Evolutionary conservation across 345 rosid species (phyloP).

Genomic region (Sonneratia alba): DNA sequence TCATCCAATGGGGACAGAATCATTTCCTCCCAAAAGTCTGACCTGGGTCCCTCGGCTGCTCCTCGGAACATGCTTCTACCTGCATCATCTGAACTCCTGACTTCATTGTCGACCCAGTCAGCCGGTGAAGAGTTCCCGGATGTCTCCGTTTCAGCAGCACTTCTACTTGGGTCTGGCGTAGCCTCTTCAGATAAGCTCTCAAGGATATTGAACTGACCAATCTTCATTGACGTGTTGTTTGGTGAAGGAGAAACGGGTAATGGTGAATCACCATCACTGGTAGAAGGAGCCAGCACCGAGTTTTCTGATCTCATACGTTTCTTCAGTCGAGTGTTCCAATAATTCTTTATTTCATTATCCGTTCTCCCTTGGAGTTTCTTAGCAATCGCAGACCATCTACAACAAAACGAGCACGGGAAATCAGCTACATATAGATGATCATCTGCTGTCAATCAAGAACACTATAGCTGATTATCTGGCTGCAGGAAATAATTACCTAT

Average conservation of each 20-base stretch:
- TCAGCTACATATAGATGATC: neutral
- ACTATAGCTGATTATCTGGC: too few relatives aligned
- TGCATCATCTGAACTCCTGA: neutral
- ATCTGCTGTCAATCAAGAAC: too few relatives aligned
- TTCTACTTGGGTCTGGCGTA: neutral
- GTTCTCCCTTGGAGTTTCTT: slow-evolving; percentile 10
- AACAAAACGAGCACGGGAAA: neutral
- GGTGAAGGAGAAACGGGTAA: neutral
- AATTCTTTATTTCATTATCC: slow-evolving; percentile 16
- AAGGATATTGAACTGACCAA: neutral
- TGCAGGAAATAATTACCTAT: too few relatives aligned
- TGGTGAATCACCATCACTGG: neutral
- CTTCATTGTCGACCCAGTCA: neutral
- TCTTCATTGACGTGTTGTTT: neutral
- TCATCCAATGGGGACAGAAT: neutral
- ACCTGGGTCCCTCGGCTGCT: neutral
- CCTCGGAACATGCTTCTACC: too few relatives aligned
- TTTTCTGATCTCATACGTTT: neutral
- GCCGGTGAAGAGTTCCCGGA: neutral
- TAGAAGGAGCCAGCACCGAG: too few relatives aligned
- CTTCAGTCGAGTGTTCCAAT: slow-evolving; percentile 12
- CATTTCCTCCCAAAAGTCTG: neutral
- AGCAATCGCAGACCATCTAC: slow-evolving; percentile 11
- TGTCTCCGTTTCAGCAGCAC: neutral
- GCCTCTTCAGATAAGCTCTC: neutral